Evolutionary conservation across 331 rosid species (phyloP), one percentile per base, ranked within the genome.

Genomic region (Pyrus hybrid): DNA sequence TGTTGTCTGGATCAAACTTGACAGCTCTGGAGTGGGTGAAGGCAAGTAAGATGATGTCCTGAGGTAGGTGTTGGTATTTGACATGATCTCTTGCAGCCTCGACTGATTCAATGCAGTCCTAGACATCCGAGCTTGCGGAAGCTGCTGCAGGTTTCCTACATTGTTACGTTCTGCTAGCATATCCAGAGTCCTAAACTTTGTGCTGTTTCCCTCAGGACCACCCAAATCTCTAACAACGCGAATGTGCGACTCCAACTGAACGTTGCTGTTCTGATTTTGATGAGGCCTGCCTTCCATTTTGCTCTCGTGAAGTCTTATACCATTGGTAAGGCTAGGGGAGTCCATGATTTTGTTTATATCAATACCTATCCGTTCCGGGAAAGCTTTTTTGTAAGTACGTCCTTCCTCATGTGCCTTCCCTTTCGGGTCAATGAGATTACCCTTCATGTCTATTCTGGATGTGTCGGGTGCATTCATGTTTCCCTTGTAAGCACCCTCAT

Each of bases 231-330:
- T 68, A 63, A 68, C 63, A 33, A 72, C 70, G 28, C 75, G 57
- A 54, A 72, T 69, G 64, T 80, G 74, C 13, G 79, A 68, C 56
- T 61, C 84, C 26, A 76, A 68, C 65, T 32, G 28, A 71, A 70
- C 62, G 7, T 33, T 51, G 18, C 66, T 41, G 45, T 68, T 30
- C 9, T 56, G 73, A 45, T 61, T 63, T 49, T 54, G 56, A 45
- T 63, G 16, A 23, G 25, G 53, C 13, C 57, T 35, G 16, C 37
- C 22, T 54, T 71, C 66, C 17, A 61, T 32, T 14, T 58, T 47
- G 43, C 25, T 35, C 23, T 23, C 8, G 28, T 35, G 13, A n/a
- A 73, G 63, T 8, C 23, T 61, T 16, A 21, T 63, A 32, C 51
- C 35, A 67, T 10, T 35, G 20, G 70, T 37, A 35, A 67, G 28